These are phyloP conservation scores for Thyridium curvatum DNA, from an alignment of 2,329 filamentous ascomycete genomes.

Conservation along the genomic window DNA sequence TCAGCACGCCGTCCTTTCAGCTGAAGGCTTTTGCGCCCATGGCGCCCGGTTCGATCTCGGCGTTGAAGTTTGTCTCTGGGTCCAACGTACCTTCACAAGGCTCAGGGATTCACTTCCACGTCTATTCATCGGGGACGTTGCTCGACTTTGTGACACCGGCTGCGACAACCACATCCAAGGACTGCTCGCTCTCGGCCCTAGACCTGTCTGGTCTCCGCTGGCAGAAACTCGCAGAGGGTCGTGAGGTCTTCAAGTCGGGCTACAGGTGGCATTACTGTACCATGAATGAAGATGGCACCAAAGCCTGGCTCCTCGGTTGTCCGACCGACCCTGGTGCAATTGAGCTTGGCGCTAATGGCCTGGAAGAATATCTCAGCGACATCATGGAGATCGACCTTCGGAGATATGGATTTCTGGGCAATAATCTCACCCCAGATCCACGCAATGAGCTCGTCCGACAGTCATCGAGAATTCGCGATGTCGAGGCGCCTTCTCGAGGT, in stretches of 20 bases:
- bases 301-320: constrained; percentile 94
- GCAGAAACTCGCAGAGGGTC: constrained; percentile 91
- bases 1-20: constrained; percentile 60
- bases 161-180: constrained; percentile 75
- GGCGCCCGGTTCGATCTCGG: constrained; percentile 83
- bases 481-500: constrained; percentile 53
- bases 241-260: constrained; percentile 85
- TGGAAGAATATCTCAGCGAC: constrained; percentile 90
- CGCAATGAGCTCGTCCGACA: constrained; percentile 40
- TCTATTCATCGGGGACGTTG: constrained; percentile 86
- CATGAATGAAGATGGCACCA: constrained; percentile 89
- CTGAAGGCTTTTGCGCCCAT: constrained; percentile 71
- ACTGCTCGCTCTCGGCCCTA: constrained; percentile 85
- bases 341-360: constrained; percentile 60
- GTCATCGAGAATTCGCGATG: constrained; percentile 36
- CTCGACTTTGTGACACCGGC: constrained; percentile 93
- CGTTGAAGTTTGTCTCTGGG: constrained; percentile 83
- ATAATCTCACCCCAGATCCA: constrained; percentile 56
- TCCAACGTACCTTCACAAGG: constrained; percentile 82
- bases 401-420: constrained; percentile 84
- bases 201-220: constrained; percentile 84
- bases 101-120: constrained; percentile 89
- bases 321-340: constrained; percentile 64
- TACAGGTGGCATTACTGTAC: constrained; percentile 99
- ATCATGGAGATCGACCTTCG: constrained; percentile 91